phyloP scores from a whole-genome alignment of 441 rosid genomes.

The Arabidopsis hybrid region DNA sequence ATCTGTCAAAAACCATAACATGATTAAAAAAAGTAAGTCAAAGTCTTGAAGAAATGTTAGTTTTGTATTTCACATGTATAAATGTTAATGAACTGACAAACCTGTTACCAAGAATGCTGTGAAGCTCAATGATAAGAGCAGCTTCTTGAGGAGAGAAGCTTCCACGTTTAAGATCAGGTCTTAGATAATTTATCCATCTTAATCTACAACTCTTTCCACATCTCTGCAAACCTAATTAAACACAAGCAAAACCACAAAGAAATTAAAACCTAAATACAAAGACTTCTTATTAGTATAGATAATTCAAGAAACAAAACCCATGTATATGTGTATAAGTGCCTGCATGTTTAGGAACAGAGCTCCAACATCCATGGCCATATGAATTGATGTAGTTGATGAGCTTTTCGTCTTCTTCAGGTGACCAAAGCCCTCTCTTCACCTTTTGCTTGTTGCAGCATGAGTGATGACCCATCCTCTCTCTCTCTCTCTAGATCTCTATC shows the following conservation, averaged over 20 bases:
- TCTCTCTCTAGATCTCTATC: constrained; percentile 35
- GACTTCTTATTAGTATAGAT: background rate
- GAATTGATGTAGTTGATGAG: constrained; percentile 89
- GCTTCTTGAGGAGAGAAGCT: constrained; percentile 98
- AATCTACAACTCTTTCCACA: constrained; percentile 99
- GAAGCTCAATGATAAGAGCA: constrained; percentile 93
- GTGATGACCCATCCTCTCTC: constrained; percentile 86
- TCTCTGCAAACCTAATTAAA: constrained; percentile 75
- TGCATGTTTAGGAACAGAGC: constrained; percentile 97
- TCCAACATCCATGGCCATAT: constrained; percentile 99
- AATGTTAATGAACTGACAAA: constrained; percentile 24
- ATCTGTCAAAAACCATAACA: constrained; percentile 50
- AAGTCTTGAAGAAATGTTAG: constrained; percentile 2
- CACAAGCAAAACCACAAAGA: background rate
- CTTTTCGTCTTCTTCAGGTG: constrained; percentile 97
- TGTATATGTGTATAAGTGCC: constrained; percentile 45
- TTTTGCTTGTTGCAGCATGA: constrained; percentile 99
- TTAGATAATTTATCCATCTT: constrained; percentile 91
- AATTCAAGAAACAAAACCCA: constrained; percentile 17
- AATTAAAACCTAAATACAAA: constrained; percentile 1
- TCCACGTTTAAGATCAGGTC: constrained; percentile 97
- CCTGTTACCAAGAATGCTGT: constrained; percentile 96
- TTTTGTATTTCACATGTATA: background rate
- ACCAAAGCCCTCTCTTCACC: constrained; percentile 98
- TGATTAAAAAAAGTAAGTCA: no score